Percentiles rank a stretch among this genome's conserved stretches.
Evolutionary conservation across 805 yeast genomes (phyloP).

Genomic region (Candida arabinofermentans): DNA sequence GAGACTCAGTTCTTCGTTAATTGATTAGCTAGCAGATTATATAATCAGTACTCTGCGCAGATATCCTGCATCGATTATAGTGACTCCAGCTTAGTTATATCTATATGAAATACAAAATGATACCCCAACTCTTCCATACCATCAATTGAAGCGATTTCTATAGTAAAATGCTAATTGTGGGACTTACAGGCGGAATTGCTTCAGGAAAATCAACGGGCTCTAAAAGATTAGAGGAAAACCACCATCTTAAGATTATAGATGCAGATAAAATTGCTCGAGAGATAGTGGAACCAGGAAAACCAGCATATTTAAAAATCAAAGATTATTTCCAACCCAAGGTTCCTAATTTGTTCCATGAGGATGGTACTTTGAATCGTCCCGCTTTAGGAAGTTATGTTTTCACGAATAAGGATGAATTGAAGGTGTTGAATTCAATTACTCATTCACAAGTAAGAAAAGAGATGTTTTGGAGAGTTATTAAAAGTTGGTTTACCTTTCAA

Average conservation of each 20-base stretch:
- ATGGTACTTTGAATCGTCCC: conserved; percentile 55
- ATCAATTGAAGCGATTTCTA: too few relatives aligned
- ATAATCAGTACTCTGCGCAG: too few relatives aligned
- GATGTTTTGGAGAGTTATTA: conserved; percentile 53
- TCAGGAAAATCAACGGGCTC: conserved; percentile 96
- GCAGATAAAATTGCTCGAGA: conserved; percentile 89
- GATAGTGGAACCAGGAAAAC: conserved; percentile 76
- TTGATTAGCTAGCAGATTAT: too few relatives aligned
- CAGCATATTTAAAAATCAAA: conserved; percentile 66
- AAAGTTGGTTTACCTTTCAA: conserved; percentile 55
- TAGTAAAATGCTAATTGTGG: conserved; percentile 92
- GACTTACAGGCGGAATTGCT: conserved; percentile 97
- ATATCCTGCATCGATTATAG: too few relatives aligned
- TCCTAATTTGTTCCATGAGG: conserved; percentile 44
- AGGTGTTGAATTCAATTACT: conserved; percentile 64
- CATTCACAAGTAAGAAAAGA: conserved; percentile 83
- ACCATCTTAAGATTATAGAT: conserved; percentile 64
- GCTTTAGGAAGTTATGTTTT: conserved; percentile 79
- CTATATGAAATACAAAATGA: too few relatives aligned
- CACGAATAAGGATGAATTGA: conserved; percentile 55
- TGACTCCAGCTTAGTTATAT: too few relatives aligned
- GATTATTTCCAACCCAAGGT: conserved; percentile 52
- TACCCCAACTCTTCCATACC: too few relatives aligned
- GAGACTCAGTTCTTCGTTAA: too few relatives aligned
- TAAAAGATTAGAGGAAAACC: conserved; percentile 43